Base-by-base conservation (phyloP, 208 protist genomes). In the Leishmania guyanensis region DNA sequence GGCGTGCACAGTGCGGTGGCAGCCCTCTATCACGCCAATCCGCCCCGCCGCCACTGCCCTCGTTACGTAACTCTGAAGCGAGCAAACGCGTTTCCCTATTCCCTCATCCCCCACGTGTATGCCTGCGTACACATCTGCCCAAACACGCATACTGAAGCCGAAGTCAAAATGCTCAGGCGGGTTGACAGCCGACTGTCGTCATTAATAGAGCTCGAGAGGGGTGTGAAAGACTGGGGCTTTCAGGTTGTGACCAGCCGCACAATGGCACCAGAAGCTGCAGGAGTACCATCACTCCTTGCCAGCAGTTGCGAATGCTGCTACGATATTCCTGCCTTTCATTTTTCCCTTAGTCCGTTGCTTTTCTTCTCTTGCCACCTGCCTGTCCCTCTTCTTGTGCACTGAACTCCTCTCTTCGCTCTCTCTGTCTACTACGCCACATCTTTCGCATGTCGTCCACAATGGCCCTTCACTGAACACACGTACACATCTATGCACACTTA, bases 261-360 rank as follows among this genome's bases (percentile, higher is more conserved):
- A 50, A 29, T 6, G 5, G 5, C 66, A 72, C 22, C 39, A 50
- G 50, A 29, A 29, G 68, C 46, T 46, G 43, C 26, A 68, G 3
- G 29, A 39, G 29, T 68, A 33, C 10, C 29, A 14, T 14, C 29
- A 5, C 29, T 29, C 17, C 39, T 29, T 56, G 10, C 62, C 62
- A 3, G 62, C 62, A 33, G 10, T 29, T 68, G 26, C 29, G 29
- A 26, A 43, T 68, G 62, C 29, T 68, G 12, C 62, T 14, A 39
- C 29, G 14, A 29, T 77, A 22, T 66, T 10, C n/a, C 48, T 64
- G 26, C 77, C 22, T 33, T 5, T 66, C 43, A 22, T 36, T 53
- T 39, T 64, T 73, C 65, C 68, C 51, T 80, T 75, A 75, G 6
- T 74, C 46, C 26, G 10, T 5, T 79, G n/a, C n/a, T 26, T 80